Evolutionary conservation across 1,284 basidiomycete species (phyloP).

Genomic region (Apiotrichum gamsii): DNA sequence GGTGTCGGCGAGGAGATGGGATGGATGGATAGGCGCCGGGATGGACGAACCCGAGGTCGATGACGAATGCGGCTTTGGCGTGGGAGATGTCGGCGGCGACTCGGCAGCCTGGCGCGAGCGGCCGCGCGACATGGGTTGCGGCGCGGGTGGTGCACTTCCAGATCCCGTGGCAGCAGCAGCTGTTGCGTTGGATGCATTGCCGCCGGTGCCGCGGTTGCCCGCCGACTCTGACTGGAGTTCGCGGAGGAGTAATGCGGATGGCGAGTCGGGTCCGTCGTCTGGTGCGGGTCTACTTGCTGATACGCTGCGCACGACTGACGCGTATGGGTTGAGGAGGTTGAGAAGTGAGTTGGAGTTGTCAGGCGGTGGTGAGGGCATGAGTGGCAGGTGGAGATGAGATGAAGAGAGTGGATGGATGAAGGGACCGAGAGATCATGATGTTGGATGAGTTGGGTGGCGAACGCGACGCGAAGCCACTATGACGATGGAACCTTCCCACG

Average conservation of each 20-base stretch:
- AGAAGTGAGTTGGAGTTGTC: constrained; percentile 54
- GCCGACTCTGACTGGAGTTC: constrained; percentile 27
- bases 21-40: neutral
- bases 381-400: neutral
- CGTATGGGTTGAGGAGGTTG: constrained; percentile 72
- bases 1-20: neutral
- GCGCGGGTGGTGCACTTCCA: too few relatives aligned
- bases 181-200: too few relatives aligned
- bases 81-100: constrained; percentile 11
- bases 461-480: neutral
- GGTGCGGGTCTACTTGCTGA: neutral
- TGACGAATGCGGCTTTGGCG: constrained; percentile 10
- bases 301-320: constrained; percentile 51
- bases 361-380: constrained; percentile 15
- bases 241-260: constrained; percentile 36
- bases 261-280: constrained; percentile 24
- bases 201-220: neutral
- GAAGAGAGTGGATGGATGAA: neutral
- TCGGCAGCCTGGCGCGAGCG: neutral
- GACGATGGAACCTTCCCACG: neutral
- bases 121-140: neutral
- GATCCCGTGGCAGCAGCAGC: too few relatives aligned
- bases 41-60: neutral
- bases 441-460: neutral
- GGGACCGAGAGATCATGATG: neutral